These are phyloP conservation scores for Didymella glomerata DNA, from an alignment of 2,329 filamentous ascomycete species.

Conservation along the genomic window DNA sequence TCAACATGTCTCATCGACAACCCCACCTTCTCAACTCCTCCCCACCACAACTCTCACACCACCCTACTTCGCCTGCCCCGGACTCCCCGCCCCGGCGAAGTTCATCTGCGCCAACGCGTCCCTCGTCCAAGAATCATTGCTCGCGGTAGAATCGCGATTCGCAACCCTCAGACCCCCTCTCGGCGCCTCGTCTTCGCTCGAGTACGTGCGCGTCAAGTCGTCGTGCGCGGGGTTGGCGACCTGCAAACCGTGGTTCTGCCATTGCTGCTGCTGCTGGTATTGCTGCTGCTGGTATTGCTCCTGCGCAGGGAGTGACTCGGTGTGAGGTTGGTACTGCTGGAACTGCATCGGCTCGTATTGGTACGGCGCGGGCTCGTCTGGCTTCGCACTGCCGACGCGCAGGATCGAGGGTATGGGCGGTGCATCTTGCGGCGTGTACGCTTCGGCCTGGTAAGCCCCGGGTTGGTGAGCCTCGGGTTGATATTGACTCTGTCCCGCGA, in stretches of 20 bases:
- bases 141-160: constrained; percentile 48
- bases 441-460: constrained; percentile 14
- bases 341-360: constrained; percentile 9
- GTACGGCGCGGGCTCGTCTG: constrained; percentile 15
- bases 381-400: constrained; percentile 22
- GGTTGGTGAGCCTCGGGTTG: constrained; percentile 20
- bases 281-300: constrained; percentile 6
- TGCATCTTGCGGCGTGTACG: background rate
- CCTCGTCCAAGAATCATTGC: constrained; percentile 25
- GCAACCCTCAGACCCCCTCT: constrained; percentile 50
- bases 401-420: constrained; percentile 24
- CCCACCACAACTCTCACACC: background rate
- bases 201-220: constrained; percentile 13
- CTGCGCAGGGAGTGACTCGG: no score
- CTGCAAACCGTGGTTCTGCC: background rate
- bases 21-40: background rate
- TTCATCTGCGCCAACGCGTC: constrained; percentile 24
- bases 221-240: constrained; percentile 4
- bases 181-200: constrained; percentile 20
- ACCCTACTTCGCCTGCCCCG: constrained; percentile 11
- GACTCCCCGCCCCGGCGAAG: constrained; percentile 9
- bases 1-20: background rate
- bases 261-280: constrained; percentile 5
- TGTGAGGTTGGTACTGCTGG: constrained; percentile 14
- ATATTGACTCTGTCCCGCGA: background rate